Base-by-base conservation (phyloP, 139 green algal species). In the Chlamydomonas urium region DNA sequence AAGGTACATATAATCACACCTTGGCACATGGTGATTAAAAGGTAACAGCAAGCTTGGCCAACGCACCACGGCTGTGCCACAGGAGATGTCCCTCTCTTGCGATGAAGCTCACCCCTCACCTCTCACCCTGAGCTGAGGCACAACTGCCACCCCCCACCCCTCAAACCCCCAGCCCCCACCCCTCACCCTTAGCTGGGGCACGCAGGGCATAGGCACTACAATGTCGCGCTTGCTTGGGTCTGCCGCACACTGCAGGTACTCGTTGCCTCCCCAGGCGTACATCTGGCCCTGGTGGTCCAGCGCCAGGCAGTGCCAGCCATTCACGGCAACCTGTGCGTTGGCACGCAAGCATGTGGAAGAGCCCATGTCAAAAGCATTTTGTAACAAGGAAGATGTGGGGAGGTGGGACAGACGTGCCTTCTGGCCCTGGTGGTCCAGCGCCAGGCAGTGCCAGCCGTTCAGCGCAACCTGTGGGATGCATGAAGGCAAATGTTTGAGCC, bases 241-340 rank as follows among this genome's bases (percentile, higher is more conserved):
- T 21, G 77, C 35, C 10, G 45, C 69, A 83, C 74, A 61, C 83
- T 98, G 93, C 37, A 81, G 75, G 71, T 98, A 98, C 80, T 98
- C 93, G 74, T 98, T 97, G 48, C 93, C 93, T 6, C 91, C 90
- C 85, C 89, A 93, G 2, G 78, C 78, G 34, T 70, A 70, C 36
- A 70, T 37, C 34, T 75, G 71, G 28, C 85, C 80, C 26, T 74
- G 35, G 35, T 85, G 74, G 24, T 79, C 75, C 50, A 97, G 50
- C 4, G 87, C 90, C 38, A 97, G 83, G 75, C 85, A 89, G 83
- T 98, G 93, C 93, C 93, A 98, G 35, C 93, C 93, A 6, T 91
- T 92, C n/a, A 94, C 80, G 21, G 92, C 85, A 23, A 88, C 92
- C 84, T 97, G 90, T 26, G 60, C 8, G n/a, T 10, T 63, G n/a